Conservation (phyloP, 2,329 filamentous ascomycete species). For the Talaromyces sp. region DNA sequence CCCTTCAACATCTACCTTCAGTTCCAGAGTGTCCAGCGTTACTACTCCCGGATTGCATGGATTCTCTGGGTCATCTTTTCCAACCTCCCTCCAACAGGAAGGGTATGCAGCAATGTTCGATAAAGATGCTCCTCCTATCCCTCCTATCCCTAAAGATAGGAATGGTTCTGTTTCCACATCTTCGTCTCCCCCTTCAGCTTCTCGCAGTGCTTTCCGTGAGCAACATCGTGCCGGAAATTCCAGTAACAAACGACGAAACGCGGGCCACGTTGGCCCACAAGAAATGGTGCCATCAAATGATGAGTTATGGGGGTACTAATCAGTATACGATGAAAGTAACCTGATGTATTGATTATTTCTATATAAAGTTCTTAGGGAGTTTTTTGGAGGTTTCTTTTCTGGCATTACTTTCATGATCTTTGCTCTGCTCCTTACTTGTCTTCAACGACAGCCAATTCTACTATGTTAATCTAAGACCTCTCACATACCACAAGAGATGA, state of each 20-base stretch:
- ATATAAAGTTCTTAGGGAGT: neutral
- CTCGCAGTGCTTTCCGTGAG: slow-evolving; percentile 6
- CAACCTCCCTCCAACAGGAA: slow-evolving; percentile 11
- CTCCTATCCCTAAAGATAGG: neutral
- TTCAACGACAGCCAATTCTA: neutral
- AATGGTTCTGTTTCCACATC: neutral
- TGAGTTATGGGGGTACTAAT: slow-evolving; percentile 33
- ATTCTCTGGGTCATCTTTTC: slow-evolving; percentile 14
- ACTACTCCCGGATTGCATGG: slow-evolving; percentile 22
- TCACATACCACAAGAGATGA: neutral
- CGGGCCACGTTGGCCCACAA: slow-evolving; percentile 15
- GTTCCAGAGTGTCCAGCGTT: slow-evolving; percentile 31
- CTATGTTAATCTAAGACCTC: neutral
- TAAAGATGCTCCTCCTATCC: neutral
- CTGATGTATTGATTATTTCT: neutral
- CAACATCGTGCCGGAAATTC: neutral
- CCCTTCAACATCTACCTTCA: slow-evolving; percentile 24
- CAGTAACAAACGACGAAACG: slow-evolving; percentile 1
- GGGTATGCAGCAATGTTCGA: neutral
- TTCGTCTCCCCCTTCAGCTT: slow-evolving; percentile 3
- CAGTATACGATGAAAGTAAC: neutral
- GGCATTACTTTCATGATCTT: neutral
- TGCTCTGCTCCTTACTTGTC: neutral
- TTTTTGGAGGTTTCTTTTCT: neutral
- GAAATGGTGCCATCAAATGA: slow-evolving; percentile 37